Percentiles rank a stretch among this genome's conserved stretches.
Evolutionary conservation across 495 filamentous ascomycete genomes (phyloP).

Genomic region (Aspergillus steynii): DNA sequence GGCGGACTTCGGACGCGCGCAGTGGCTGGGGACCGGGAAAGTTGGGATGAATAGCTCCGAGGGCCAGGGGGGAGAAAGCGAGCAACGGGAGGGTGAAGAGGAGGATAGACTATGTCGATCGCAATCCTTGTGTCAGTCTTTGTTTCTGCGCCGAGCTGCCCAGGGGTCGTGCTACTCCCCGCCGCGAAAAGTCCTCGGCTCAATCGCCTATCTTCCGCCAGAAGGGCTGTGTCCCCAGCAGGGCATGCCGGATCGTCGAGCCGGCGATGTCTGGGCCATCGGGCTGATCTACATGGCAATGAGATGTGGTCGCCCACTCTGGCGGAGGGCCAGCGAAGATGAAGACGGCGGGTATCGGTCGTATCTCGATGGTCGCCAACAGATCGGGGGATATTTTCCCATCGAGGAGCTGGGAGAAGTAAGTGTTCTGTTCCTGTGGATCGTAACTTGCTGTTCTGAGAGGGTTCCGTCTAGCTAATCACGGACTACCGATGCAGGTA

Average conservation of each 20-base stretch:
- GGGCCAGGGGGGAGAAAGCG: background rate
- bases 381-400: conserved; percentile 84
- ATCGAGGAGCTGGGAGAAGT: conserved; percentile 89
- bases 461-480: background rate
- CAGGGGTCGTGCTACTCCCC: background rate
- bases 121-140: background rate
- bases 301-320: conserved; percentile 84
- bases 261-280: conserved; percentile 92
- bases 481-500: conserved; percentile 2
- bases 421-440: conserved; percentile 34
- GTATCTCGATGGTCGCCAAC: conserved; percentile 76
- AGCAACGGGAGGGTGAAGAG: no score
- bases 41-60: background rate
- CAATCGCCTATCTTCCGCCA: conserved; percentile 76
- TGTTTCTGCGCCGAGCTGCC: background rate
- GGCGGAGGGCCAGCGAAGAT: conserved; percentile 81
- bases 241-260: conserved; percentile 77
- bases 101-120: background rate
- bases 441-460: background rate
- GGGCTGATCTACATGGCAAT: conserved; percentile 97
- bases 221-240: conserved; percentile 68
- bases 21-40: background rate
- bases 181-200: conserved; percentile 1
- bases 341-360: conserved; percentile 89
- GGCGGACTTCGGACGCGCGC: conserved; percentile 75